These are phyloP conservation scores for Phytomonas sp. DNA, from an alignment of 208 protist species.

Conservation along the genomic window DNA sequence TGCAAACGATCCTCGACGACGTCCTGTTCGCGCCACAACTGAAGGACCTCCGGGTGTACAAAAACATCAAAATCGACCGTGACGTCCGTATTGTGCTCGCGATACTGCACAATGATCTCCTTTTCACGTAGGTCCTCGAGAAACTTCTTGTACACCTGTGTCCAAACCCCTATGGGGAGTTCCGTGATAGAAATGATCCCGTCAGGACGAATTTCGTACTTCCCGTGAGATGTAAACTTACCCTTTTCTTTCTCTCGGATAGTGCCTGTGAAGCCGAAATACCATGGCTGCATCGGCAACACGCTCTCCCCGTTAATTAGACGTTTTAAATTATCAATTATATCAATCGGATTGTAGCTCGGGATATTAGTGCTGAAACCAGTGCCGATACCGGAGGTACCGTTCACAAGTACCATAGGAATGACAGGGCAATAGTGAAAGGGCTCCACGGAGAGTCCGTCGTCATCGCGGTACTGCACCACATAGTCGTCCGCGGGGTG, in stretches of 20 bases:
- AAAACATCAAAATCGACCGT: slow-evolving; percentile 93
- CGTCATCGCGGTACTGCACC: slow-evolving; percentile 98
- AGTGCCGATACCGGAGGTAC: slow-evolving; percentile 98
- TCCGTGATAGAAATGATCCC: slow-evolving; percentile 94
- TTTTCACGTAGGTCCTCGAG: slow-evolving; percentile 90
- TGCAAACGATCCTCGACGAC: slow-evolving; percentile 91
- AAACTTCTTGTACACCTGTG: slow-evolving; percentile 91
- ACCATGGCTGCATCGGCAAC: slow-evolving; percentile 94
- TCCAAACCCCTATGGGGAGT: slow-evolving; percentile 96
- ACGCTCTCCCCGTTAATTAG: slow-evolving; percentile 83
- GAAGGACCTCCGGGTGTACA: slow-evolving; percentile 83
- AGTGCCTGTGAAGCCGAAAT: slow-evolving; percentile 93
- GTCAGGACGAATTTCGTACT: slow-evolving; percentile 57
- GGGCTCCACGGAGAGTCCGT: slow-evolving; percentile 98
- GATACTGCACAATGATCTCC: slow-evolving; percentile 91
- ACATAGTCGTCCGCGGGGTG: slow-evolving; percentile 96
- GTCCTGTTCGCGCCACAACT: slow-evolving; percentile 60
- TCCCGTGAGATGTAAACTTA: slow-evolving; percentile 73
- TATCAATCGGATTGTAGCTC: slow-evolving; percentile 96
- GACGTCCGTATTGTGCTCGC: slow-evolving; percentile 96
- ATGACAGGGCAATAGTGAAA: slow-evolving; percentile 98
- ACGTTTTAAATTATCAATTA: slow-evolving; percentile 89
- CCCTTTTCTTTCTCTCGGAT: slow-evolving; percentile 80
- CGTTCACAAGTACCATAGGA: slow-evolving; percentile 99
- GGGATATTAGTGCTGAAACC: slow-evolving; percentile 98